A percentile compares a stretch with the other conserved stretches of the same genome.
Conservation (phyloP, 148 eudicot genomes). For the Silene conica region DNA sequence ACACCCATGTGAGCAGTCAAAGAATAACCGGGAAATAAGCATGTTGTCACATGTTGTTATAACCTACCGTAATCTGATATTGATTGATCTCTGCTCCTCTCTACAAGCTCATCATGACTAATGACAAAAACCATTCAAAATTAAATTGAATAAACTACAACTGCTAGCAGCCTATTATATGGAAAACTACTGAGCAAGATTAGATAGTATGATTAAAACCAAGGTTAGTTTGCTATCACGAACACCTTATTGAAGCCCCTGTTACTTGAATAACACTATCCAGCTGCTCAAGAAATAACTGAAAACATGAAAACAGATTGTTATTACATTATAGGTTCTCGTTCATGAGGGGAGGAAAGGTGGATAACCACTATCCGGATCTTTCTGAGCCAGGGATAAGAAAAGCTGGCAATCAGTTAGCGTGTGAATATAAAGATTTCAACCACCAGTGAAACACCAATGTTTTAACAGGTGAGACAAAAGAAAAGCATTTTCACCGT, state of each 20-base stretch:
- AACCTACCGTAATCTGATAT: conserved; percentile 87
- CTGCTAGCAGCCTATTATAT: conserved; percentile 5
- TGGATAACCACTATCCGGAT: not conserved
- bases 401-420: not conserved
- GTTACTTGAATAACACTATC: conserved; percentile 69
- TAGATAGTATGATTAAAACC: not conserved
- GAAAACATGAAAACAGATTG: conserved; percentile 24
- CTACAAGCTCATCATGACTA: conserved; percentile 81
- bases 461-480: not conserved
- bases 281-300: conserved; percentile 92
- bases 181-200: not conserved
- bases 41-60: conserved; percentile 8
- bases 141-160: conserved; percentile 6
- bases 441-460: not conserved
- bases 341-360: not conserved
- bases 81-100: conserved; percentile 84
- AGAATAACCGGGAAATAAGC: conserved; percentile 7
- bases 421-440: not conserved
- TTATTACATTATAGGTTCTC: not conserved
- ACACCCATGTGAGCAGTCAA: conserved; percentile 27
- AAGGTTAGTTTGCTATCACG: conserved; percentile 6
- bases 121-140: conserved; percentile 16
- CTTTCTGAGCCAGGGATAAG: not conserved
- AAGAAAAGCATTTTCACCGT: conserved; percentile 37
- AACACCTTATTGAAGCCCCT: conserved; percentile 64